A percentile compares a stretch with the other conserved stretches of the same genome.
Evolutionary conservation across 2,329 filamentous ascomycete genomes (phyloP).

Genomic region (Rugonectria rugulosa): DNA sequence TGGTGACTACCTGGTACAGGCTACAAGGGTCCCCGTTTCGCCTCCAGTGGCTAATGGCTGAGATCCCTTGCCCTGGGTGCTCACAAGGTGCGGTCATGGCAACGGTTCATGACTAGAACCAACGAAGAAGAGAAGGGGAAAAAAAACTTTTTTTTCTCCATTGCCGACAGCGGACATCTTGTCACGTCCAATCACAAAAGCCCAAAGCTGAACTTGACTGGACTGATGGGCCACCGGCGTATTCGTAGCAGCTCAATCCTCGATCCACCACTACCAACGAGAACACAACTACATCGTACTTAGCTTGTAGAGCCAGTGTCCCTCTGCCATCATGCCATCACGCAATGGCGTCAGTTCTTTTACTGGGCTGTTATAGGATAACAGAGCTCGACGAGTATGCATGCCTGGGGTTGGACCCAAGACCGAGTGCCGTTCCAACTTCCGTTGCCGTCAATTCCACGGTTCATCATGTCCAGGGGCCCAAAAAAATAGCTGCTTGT

Average conservation of each 20-base stretch:
- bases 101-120: background rate
- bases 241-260: background rate
- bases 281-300: too few relatives aligned
- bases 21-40: background rate
- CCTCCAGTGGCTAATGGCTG: background rate
- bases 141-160: conserved; percentile 30
- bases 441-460: background rate
- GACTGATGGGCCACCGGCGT: too few relatives aligned
- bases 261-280: conserved; percentile 1
- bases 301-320: too few relatives aligned
- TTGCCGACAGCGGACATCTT: conserved; percentile 27
- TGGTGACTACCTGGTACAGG: too few relatives aligned
- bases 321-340: conserved; percentile 39
- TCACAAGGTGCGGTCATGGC: too few relatives aligned
- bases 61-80: too few relatives aligned
- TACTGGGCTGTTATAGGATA: background rate
- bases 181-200: conserved; percentile 1
- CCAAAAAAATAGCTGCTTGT: background rate
- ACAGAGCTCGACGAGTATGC: background rate
- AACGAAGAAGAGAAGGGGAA: background rate
- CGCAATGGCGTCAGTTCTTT: conserved; percentile 37
- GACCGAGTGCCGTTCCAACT: background rate
- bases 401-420: background rate
- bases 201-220: background rate
- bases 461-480: background rate